These are phyloP conservation scores for Claviceps pazoutovae DNA, from an alignment of 2,329 filamentous ascomycete species.

Conservation along the genomic window DNA sequence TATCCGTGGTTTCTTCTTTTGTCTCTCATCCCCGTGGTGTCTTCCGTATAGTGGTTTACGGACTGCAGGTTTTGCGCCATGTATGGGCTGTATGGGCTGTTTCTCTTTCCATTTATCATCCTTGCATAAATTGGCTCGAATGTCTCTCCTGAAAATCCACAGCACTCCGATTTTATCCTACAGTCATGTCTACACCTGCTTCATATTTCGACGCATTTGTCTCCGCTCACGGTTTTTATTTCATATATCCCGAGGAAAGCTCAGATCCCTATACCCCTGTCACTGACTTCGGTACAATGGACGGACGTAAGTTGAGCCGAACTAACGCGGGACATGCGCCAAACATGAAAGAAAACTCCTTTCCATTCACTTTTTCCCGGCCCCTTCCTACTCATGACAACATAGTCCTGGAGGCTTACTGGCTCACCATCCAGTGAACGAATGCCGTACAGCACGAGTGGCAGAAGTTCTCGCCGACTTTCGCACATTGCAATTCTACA, in stretches of 20 bases:
- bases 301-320: constrained; percentile 12
- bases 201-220: neutral
- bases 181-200: constrained; percentile 1
- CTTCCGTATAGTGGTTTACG: neutral
- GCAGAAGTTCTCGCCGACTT: constrained; percentile 50
- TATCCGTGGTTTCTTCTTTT: neutral
- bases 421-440: constrained; percentile 35
- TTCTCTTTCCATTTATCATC: neutral
- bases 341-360: too few relatives aligned
- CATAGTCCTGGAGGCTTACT: neutral
- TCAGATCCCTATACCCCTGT: neutral
- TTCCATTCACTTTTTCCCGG: neutral
- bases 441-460: constrained; percentile 43
- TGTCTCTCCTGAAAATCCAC: neutral
- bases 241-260: constrained; percentile 1
- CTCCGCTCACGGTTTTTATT: neutral
- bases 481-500: constrained; percentile 46
- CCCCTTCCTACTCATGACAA: too few relatives aligned
- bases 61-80: neutral
- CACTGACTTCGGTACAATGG: constrained; percentile 9
- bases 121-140: neutral
- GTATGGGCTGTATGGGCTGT: neutral
- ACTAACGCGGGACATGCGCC: neutral
- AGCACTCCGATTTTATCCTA: neutral
- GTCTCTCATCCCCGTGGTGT: neutral